Evolutionary conservation across 140 eudicot species (phyloP).

Genomic region (Flaveria floridana): DNA sequence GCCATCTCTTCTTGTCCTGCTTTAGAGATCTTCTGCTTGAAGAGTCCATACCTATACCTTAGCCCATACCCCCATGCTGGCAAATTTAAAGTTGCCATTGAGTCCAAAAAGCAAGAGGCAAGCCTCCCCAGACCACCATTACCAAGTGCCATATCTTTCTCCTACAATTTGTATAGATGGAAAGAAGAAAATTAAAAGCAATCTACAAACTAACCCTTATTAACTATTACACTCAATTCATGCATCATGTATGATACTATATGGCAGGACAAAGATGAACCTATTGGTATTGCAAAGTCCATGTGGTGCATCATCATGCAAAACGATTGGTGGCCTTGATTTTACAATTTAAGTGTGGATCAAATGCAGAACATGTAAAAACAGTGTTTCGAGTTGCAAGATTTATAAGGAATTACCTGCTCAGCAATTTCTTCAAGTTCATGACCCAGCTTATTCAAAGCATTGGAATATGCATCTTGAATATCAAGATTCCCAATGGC

Average conservation of each 20-base stretch:
- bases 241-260: neutral
- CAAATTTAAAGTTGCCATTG: slow-evolving; percentile 93
- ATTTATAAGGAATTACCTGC: slow-evolving; percentile 50
- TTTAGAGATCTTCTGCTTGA: slow-evolving; percentile 82
- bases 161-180: slow-evolving; percentile 42
- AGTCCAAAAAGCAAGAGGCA: slow-evolving; percentile 97
- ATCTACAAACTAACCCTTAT: neutral
- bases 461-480: slow-evolving; percentile 82
- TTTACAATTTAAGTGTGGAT: slow-evolving; percentile 13
- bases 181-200: neutral
- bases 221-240: neutral
- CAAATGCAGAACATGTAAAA: slow-evolving; percentile 8
- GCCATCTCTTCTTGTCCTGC: slow-evolving; percentile 93
- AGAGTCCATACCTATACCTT: slow-evolving; percentile 93
- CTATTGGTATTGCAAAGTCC: slow-evolving; percentile 12
- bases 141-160: slow-evolving; percentile 98
- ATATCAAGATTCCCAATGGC: slow-evolving; percentile 90
- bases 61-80: slow-evolving; percentile 99
- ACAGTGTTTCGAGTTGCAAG: neutral
- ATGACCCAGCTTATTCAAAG: slow-evolving; percentile 83
- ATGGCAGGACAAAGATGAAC: slow-evolving; percentile 11
- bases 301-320: slow-evolving; percentile 5
- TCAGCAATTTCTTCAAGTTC: slow-evolving; percentile 83
- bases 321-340: slow-evolving; percentile 7
- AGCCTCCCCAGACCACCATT: slow-evolving; percentile 99